Base-by-base conservation (phyloP, 2,329 filamentous ascomycete genomes). In the Pyrenophora graminea region DNA sequence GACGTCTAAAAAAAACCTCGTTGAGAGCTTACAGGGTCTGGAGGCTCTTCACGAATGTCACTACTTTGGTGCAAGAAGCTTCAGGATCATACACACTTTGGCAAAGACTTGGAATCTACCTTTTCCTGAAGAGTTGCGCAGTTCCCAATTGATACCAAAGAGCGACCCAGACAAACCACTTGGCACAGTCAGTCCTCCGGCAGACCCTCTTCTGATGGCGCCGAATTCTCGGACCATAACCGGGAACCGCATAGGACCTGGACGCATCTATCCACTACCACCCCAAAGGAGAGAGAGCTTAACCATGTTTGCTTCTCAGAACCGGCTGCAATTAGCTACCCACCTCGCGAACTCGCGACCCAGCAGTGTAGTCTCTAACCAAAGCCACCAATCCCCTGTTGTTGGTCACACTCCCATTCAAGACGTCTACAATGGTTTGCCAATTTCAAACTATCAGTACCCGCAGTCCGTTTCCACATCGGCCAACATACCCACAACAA, bases 41-140 rank as follows among this genome's bases (percentile, higher is more conserved):
- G 69, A 77, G 31, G 72, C 74, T 13, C 64, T 78, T 43, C 75
- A 76, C 13, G 61, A 70, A 34, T 77, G 77, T 50, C 75, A 78
- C 46, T 69, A 70, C 34, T 79, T 78, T 50, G 75, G 72, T 5
- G 71, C 67, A 8, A 71, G 76, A 23, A 73, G 72, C 23, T 71
- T 78, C 37, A 71, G 74, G 21, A 76, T 79, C 49, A 68, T 79
- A 21, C 63, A 74, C 23, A 66, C 71, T 7, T 61, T 79, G 15
- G 70, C 76, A 1, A 68, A 67, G 31, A 76, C 73, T 25, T 79
- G 77, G 77, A 70, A 74, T 23, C 64, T 79, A 25, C 62, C 70
- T 1, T 71, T 76, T 9, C 77, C 77, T 1, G 72, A 76, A 34
- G 69, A 68, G 25, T 38, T 73, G 53, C 33, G 63, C 48, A 48